Evolutionary conservation across 371 early-diverging fungal genomes (phyloP), one percentile per base, ranked within the genome.

Genomic region (Mucor lusitanicus): DNA sequence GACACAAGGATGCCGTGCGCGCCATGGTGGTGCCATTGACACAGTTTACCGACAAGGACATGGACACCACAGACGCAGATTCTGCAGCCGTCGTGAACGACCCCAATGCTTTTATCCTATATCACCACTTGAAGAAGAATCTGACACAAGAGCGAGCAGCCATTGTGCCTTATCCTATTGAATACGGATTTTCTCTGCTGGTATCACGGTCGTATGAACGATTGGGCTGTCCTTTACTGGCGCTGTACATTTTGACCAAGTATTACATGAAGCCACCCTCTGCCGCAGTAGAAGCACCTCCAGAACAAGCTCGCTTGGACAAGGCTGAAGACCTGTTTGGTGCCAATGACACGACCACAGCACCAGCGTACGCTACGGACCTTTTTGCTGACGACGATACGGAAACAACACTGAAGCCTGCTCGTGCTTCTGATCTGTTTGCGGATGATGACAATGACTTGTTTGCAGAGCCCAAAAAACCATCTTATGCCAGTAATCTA

Each of bases 21-120:
- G 82, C 92, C 0, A 79, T 89, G 7, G 72, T 92, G 58, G 92
- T 91, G 6, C 67, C 69, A 15, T 33, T 69, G 39, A 30, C 48
- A 15, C 69, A 68, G 25, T 72, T 65, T 13, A 53, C 54, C 23
- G 57, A 64, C 19, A 53, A 64, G 15, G 19, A 23, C 8, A 55
- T 53, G 1, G 65, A 40, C 3, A 61, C 56, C 3, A 32, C 53
- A 3, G 33, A 59, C 25, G 58, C 28, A 13, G 76, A 78, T 32
- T 68, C 64, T 2, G 74, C 67, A 3, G 75, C 76, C 7, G 61
- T 50, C 33, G 79, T 82, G 27, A 80, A 78, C 2, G 93, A 96
- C 64, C 94, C 96, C 2, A 87, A 90, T 50, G 79, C 95, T 0
- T 76, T 94, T 42, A 87, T 94, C 15, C 67, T 95, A n/a, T 93